Evolutionary conservation across 495 filamentous ascomycete species (phyloP).

Genomic region (Friedmanniomyces endolithicus): DNA sequence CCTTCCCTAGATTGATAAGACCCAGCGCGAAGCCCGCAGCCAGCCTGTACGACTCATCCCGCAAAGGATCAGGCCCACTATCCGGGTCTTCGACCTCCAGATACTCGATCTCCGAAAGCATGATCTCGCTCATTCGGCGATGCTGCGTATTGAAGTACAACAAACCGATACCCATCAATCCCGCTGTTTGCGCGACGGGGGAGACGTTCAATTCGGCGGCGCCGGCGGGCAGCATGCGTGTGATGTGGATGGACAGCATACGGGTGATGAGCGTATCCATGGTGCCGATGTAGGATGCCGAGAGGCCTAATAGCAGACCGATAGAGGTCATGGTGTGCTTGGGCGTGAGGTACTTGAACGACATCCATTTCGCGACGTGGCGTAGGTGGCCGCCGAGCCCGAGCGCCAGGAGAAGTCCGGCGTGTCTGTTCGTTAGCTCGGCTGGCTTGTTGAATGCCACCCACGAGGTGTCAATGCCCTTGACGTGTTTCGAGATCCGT

Average conservation of each 20-base stretch:
- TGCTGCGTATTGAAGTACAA: slow-evolving; percentile 93
- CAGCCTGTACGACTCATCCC: slow-evolving; percentile 87
- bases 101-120: slow-evolving; percentile 92
- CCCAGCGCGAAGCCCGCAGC: slow-evolving; percentile 90
- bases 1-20: slow-evolving; percentile 87
- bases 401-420: slow-evolving; percentile 79
- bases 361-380: slow-evolving; percentile 89
- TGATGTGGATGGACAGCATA: slow-evolving; percentile 95
- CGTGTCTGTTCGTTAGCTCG: slow-evolving; percentile 85
- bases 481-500: slow-evolving; percentile 77
- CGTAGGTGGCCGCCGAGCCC: slow-evolving; percentile 95
- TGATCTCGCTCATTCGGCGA: slow-evolving; percentile 94
- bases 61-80: slow-evolving; percentile 51
- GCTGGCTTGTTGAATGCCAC: slow-evolving; percentile 94
- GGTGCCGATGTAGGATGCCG: slow-evolving; percentile 85
- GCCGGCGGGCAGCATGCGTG: slow-evolving; percentile 78
- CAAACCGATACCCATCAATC: slow-evolving; percentile 93
- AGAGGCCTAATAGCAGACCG: slow-evolving; percentile 78
- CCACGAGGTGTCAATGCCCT: slow-evolving; percentile 95
- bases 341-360: slow-evolving; percentile 94
- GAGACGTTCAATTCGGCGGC: slow-evolving; percentile 82
- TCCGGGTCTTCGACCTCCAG: slow-evolving; percentile 57
- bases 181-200: slow-evolving; percentile 85
- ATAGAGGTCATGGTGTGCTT: slow-evolving; percentile 99
- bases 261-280: slow-evolving; percentile 93